These are phyloP conservation scores for Ophiostoma angusticollis DNA, from an alignment of 2,329 filamentous ascomycete species.

Conservation along the genomic window DNA sequence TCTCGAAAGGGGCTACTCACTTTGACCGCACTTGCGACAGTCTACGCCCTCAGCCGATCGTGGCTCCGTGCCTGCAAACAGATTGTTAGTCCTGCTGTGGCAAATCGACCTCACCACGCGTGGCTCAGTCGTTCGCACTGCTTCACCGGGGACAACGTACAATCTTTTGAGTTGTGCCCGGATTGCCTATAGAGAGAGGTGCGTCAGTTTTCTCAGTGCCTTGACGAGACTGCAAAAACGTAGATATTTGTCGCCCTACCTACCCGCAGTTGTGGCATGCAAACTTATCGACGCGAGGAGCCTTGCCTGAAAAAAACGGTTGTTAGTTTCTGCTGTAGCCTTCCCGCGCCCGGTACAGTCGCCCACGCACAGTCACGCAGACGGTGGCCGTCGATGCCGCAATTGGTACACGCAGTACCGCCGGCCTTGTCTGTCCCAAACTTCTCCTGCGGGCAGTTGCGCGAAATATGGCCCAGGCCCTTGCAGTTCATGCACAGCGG, in stretches of 20 bases:
- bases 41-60: conserved; percentile 50
- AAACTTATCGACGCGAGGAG: conserved; percentile 49
- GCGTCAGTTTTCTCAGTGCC: not conserved
- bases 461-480: conserved; percentile 49
- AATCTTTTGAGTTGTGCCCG: conserved; percentile 38
- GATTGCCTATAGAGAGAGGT: conserved; percentile 27
- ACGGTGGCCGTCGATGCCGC: conserved; percentile 49
- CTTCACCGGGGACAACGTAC: no score
- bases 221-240: no score
- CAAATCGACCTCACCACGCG: no score
- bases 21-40: conserved; percentile 51
- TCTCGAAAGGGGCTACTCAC: conserved; percentile 25
- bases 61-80: conserved; percentile 34
- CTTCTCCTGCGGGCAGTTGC: conserved; percentile 46
- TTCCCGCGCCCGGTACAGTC: no score
- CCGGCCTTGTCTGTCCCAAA: conserved; percentile 30
- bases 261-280: conserved; percentile 56
- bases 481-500: conserved; percentile 52
- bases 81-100: conserved; percentile 13
- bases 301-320: conserved; percentile 30
- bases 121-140: no score
- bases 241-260: no score
- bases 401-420: conserved; percentile 55
- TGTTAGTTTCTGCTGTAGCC: no score
- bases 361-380: conserved; percentile 50